Base-by-base conservation (phyloP, 306 rosid species). In the Geum urbanum region DNA sequence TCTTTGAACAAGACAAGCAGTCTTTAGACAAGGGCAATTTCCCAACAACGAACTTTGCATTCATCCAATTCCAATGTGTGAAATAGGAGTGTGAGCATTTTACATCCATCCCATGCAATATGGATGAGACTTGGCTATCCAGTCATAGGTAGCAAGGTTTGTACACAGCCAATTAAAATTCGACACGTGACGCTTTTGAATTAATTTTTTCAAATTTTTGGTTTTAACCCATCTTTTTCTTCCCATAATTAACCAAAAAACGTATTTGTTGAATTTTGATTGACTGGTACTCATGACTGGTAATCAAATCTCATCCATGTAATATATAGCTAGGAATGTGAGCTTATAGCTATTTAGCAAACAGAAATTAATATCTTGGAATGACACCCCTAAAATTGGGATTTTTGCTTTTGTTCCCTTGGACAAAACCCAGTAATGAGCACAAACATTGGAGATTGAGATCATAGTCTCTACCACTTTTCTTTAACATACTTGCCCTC, bases 381-480 rank as follows among this genome's bases (percentile, higher is more conserved):
- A 37, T 64, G 37, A 41, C 41, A 16, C 24, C 56, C 68, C 75
- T 35, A 72, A 62, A 74, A 47, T 3, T 70, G 70, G 71, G 72
- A 53, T 72, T 78, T 60, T 19, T 74, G 67, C 70, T 65, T 71
- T 68, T 67, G 83, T 77, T 68, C 73, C 11, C 82, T 62, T 48
- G 68, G 76, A 61, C 74, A 76, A 71, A 66, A 70, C 78, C 77
- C 80, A 56, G 80, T 58, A 63, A 59, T 70, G 74, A 35, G 56
- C 27, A 47, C 40, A 14, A 35, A 18, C 51, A 41, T 63, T 9
- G 53, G 69, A 73, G 68, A 71, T 35, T 39, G 65, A 61, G 40
- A 44, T 54, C 37, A 18, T 66, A 37, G 39, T 35, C 6, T 35
- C 16, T 15, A 8, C 45, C 4, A 9, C 65, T 60, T 32, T 60